phyloP scores from a whole-genome alignment of 495 filamentous ascomycete species.

The Penicilliopsis zonata region DNA sequence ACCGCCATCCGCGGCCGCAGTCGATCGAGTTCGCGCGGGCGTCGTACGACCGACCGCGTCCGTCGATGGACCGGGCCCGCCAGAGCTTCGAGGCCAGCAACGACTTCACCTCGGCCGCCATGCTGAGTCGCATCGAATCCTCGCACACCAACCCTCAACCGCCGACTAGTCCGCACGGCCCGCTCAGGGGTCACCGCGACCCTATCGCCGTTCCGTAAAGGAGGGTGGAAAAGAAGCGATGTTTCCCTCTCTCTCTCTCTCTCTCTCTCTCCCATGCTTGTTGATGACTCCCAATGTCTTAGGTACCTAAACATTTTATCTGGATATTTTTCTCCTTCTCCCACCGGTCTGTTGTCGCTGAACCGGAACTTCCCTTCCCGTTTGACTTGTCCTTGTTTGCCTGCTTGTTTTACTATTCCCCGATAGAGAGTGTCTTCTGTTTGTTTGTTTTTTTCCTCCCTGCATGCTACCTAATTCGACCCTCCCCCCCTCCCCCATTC shows the following conservation, averaged over 20 bases:
- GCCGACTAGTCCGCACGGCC: conserved; percentile 17
- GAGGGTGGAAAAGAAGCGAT: too few relatives aligned
- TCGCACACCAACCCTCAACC: conserved; percentile 36
- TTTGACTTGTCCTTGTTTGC: conserved; percentile 6
- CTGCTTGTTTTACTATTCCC: conserved; percentile 26
- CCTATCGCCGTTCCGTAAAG: too few relatives aligned
- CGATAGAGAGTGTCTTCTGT: conserved; percentile 40
- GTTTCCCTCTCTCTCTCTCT: conserved; percentile 12
- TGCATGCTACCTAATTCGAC: too few relatives aligned
- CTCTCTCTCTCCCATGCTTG: conserved; percentile 19
- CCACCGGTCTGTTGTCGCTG: too few relatives aligned
- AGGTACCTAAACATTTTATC: conserved; percentile 14
- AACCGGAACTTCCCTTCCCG: conserved; percentile 8
- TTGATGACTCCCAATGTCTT: conserved; percentile 17
- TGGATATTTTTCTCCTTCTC: conserved; percentile 18
- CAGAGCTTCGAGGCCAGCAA: conserved; percentile 74
- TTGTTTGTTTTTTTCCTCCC: too few relatives aligned
- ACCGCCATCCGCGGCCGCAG: conserved; percentile 30
- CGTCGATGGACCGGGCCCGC: conserved; percentile 36
- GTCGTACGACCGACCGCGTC: conserved; percentile 64
- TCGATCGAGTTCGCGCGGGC: conserved; percentile 60
- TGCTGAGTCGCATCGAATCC: conserved; percentile 74
- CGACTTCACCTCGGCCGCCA: conserved; percentile 81
- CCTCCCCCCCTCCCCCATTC: conserved; percentile 75
- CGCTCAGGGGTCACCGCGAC: conserved; percentile 26